Base-by-base conservation (phyloP, 164 flowering plant species). In the Berberis vulgaris region DNA sequence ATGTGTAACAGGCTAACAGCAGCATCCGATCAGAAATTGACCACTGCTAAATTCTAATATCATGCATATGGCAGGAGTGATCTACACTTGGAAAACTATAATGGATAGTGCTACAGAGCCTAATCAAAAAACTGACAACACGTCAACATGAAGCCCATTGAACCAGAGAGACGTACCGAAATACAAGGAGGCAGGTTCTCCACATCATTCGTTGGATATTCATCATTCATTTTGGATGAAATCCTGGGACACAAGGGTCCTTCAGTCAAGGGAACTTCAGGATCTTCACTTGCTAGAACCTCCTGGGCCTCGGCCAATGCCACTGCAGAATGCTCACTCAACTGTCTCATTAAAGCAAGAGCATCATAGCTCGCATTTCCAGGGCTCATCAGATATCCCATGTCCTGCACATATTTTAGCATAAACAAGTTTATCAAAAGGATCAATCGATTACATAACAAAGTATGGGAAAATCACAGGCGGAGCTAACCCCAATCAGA, bases 301-400 rank as follows among this genome's bases (percentile, higher is more conserved):
- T 86, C 89, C 63, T 80, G 80, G 45, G 96, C 98, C 71, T 81
- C 86, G 6, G 87, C 92, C 71, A 80, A 77, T 54, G 86, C 81
- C 57, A 77, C 69, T 5, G 98, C 91, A 60, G 85, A 81, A 49
- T 86, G 88, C 76, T 85, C 96, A 60, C 84, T 84, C 70, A 88
- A 74, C 73, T 91, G 91, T 70, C 77, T 83, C 98, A 89, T 87
- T 70, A 87, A 68, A 57, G 87, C 88, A 68, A 89, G 57, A 11
- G 98, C 96, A 80, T 92, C 98, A 71, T 82, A 87, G 74, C 91
- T 80, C 78, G 80, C 74, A 13, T 86, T 83, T 1, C 81, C 85
- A 4, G 96, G 98, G 74, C 93, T 92, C 83, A 81, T 62, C 43
- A 83, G 74, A 61, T 62, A 81, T n/a, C 86, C 96, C 8, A 89